Conservation (phyloP, 1,139 yeast species). For the Suhomyces choctaworum region DNA sequence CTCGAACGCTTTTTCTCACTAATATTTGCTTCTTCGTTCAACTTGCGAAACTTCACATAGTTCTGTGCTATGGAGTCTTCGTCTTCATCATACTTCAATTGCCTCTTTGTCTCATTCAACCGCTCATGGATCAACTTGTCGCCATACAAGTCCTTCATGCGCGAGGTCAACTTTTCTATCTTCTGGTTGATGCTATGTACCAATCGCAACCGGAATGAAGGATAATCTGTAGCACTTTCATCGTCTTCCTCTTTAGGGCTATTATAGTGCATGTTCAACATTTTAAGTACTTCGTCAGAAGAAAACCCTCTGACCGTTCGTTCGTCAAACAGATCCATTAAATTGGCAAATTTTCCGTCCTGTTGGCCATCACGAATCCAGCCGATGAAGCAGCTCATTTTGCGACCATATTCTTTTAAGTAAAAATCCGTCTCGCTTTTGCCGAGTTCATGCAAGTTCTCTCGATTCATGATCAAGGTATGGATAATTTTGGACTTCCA, state of each 20-base stretch:
- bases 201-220: conserved; percentile 2
- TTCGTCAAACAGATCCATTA: conserved; percentile 25
- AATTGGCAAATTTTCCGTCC: conserved; percentile 3
- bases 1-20: conserved; percentile 50
- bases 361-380: conserved; percentile 29
- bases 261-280: conserved; percentile 21
- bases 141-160: conserved; percentile 4
- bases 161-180: conserved; percentile 2
- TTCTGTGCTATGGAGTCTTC: conserved; percentile 49
- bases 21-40: conserved; percentile 50
- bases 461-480: conserved; percentile 32
- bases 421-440: conserved; percentile 25
- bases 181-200: conserved; percentile 6
- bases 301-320: conserved; percentile 23
- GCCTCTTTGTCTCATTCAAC: conserved; percentile 49
- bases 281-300: conserved; percentile 29
- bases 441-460: conserved; percentile 19
- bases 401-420: conserved; percentile 29
- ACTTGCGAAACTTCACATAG: conserved; percentile 47
- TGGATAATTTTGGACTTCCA: conserved; percentile 40
- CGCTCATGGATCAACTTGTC: conserved; percentile 20
- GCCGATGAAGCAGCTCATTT: conserved; percentile 22
- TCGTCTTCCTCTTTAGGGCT: background rate
- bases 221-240: conserved; percentile 3
- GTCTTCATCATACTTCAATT: conserved; percentile 49